Base-by-base conservation (phyloP, 2,329 filamentous ascomycete species). In the Stemphylium beticola region DNA sequence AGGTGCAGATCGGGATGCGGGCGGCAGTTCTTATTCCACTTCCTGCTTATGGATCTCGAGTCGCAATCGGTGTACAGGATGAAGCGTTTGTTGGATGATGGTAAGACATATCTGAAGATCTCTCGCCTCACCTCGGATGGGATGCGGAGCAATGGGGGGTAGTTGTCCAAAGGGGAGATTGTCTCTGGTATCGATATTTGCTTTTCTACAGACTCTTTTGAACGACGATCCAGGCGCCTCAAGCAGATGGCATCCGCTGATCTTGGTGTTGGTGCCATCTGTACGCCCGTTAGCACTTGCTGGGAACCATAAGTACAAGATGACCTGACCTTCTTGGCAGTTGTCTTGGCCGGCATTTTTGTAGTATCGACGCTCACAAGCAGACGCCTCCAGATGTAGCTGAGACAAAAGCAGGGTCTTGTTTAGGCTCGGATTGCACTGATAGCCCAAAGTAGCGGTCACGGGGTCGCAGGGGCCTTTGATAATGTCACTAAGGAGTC, bases 51-150 rank as follows among this genome's bases (percentile, higher is more conserved):
- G 9, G 65, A 66, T 15, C 63, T 71, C 7, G 74, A 61, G 20
- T 77, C 74, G 57, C 77, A 77, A 61, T 79, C 74, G 29, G 78
- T 81, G 62, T 78, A 77, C 55, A 82, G 71, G 11, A 79, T 73
- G 54, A 81, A 78, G 17, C 79, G 75, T 34, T 75, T 77, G 53
- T 73, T 72, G 12, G 71, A 72, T 22, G 69, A 72, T 4, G 74
- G 74, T 12, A 76, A 60, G 32, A 76, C 61, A 60, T 74, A 73
- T 65, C 70, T 64, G 50, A 75, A 67, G 43, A 76, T 76, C 45
- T 75, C 72, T 45, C 72, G 67, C 18, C 74, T 67, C 37, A 76
- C 72, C 44, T 76, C 74, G 17, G 69, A 69, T 7, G 74, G 74
- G n/a, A 76, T 72, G 37, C 72, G 68, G 12, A 76, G 64, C 31